These are phyloP conservation scores for Ogataea trehaloabstinens DNA, from an alignment of 805 yeast species.

Conservation along the genomic window DNA sequence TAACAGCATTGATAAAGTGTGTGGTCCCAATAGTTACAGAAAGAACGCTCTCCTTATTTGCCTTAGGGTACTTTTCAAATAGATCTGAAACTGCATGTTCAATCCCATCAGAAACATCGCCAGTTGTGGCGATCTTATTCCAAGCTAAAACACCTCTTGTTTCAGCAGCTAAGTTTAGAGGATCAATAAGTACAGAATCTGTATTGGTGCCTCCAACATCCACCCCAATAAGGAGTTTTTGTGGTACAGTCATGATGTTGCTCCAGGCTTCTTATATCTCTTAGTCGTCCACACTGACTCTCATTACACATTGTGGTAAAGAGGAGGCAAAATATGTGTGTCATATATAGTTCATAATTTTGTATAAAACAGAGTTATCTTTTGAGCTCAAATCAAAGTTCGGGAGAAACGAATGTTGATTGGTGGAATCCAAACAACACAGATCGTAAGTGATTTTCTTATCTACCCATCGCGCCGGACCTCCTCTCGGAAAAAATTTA, in stretches of 20 bases:
- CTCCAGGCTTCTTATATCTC: not conserved
- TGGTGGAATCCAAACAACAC: not conserved
- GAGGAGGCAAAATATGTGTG: too few relatives aligned
- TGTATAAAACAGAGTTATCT: not conserved
- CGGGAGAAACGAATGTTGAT: not conserved
- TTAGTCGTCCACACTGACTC: not conserved
- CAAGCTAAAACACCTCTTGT: constrained; percentile 38
- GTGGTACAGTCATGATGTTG: constrained; percentile 1
- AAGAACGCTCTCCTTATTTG: constrained; percentile 25
- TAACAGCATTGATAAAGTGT: constrained; percentile 48
- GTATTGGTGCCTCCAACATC: constrained; percentile 55
- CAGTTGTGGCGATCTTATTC: constrained; percentile 45
- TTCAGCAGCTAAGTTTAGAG: constrained; percentile 21
- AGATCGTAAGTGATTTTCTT: not conserved
- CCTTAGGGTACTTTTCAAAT: constrained; percentile 23
- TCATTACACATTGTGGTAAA: too few relatives aligned
- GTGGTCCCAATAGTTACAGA: constrained; percentile 51
- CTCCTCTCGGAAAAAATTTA: too few relatives aligned
- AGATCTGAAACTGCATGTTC: constrained; percentile 33
- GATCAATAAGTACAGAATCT: constrained; percentile 44
- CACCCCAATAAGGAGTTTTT: constrained; percentile 36
- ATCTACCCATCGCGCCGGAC: not conserved
- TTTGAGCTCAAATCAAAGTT: not conserved
- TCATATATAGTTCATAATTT: not conserved
- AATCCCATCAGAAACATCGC: constrained; percentile 44